Evolutionary conservation across 2,329 filamentous ascomycete species (phyloP), one percentile per base, ranked within the genome.

Genomic region (Thielaviopsis euricoi): DNA sequence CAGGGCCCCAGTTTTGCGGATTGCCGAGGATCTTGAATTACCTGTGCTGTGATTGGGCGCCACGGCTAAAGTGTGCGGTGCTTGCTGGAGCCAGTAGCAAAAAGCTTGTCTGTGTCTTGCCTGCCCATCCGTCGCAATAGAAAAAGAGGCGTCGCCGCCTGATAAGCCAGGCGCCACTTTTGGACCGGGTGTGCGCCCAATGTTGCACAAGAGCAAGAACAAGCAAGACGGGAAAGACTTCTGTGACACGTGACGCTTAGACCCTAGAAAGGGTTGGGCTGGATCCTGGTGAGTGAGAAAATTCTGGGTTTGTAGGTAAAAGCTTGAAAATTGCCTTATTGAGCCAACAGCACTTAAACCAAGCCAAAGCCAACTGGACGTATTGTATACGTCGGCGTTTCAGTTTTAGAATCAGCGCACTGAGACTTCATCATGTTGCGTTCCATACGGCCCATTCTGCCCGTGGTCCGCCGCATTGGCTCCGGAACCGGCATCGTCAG

Each of bases 1-100:
- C 55, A 53, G 51, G 55, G 53, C 55, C 40, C 52, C 58, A 49
- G 53, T 55, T 53, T 57, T 40, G 40, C 22, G 55, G 26, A 75
- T 76, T 77, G 73, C 76, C 76, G 75, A 78, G 75, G 73, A 72
- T 71, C 67, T 69, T 62, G 67, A 74, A 76, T 71, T 74, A 67
- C 64, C 63, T 66, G 63, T 61, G 63, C 60, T 64, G 58, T 73
- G 68, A 77, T 78, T 78, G 75, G 75, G 60, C 66, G 61, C 46
- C 29, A 51, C 29, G 54, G 57, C 33, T 59, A 54, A 54, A 29
- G 52, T 25, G 54, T n/a, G n/a, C n/a, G n/a, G n/a, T n/a, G n/a
- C n/a, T 23, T 57, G 26, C 3, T 37, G 26, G 22, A 51, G 33
- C 21, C 19, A 17, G 13, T 53, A 23, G 53, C 9, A 26, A 25